Evolutionary conservation across 2,329 filamentous ascomycete species (phyloP).

Genomic region (Claviceps fusiformis): DNA sequence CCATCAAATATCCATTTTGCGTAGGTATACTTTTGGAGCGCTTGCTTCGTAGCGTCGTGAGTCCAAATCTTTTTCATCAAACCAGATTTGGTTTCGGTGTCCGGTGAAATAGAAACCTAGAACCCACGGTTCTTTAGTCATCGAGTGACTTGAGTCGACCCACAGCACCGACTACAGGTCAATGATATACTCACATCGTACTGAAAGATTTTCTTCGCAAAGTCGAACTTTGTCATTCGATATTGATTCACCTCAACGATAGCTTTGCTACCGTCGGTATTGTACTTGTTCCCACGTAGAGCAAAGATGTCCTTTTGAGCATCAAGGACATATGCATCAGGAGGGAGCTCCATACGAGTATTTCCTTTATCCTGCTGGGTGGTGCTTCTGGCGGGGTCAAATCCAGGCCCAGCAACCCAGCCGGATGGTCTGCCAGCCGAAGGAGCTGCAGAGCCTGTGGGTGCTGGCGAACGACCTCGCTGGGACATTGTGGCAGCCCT

Average conservation of each 20-base stretch:
- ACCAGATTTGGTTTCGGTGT: slow-evolving; percentile 44
- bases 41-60: slow-evolving; percentile 42
- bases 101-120: slow-evolving; percentile 52
- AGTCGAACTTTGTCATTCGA: slow-evolving; percentile 45
- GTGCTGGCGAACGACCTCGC: slow-evolving; percentile 15
- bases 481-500: slow-evolving; percentile 18
- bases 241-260: slow-evolving; percentile 60
- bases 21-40: slow-evolving; percentile 33
- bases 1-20: slow-evolving; percentile 63
- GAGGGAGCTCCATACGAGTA: slow-evolving; percentile 41
- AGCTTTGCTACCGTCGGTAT: slow-evolving; percentile 41
- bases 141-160: not conserved
- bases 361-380: slow-evolving; percentile 20
- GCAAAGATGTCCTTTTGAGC: slow-evolving; percentile 22
- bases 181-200: slow-evolving; percentile 57
- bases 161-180: not conserved
- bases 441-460: not conserved
- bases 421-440: slow-evolving; percentile 7
- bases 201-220: slow-evolving; percentile 54
- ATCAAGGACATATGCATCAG: slow-evolving; percentile 37
- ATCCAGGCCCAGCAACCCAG: slow-evolving; percentile 23
- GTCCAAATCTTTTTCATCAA: slow-evolving; percentile 68
- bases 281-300: slow-evolving; percentile 30
- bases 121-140: not conserved
- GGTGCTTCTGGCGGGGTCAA: slow-evolving; percentile 28